Percentiles rank a stretch among this genome's conserved stretches.
Conservation (phyloP, 1,139 yeast species). For the Candida pseudoviswanathii region DNA sequence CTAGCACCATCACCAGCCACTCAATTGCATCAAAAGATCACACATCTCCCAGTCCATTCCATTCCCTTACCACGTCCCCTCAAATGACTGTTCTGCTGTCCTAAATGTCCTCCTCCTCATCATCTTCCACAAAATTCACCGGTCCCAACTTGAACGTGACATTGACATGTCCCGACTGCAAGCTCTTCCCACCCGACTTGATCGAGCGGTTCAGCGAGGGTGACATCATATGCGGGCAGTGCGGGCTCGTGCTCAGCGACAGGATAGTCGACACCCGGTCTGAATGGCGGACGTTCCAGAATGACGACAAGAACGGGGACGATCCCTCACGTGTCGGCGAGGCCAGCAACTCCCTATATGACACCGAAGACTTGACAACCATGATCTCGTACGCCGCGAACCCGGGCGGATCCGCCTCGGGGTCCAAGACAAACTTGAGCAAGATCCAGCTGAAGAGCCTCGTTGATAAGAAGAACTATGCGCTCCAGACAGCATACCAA, state of each 20-base stretch:
- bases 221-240: slow-evolving; percentile 93
- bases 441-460: slow-evolving; percentile 84
- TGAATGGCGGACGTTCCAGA: slow-evolving; percentile 97
- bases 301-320: slow-evolving; percentile 96
- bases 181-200: slow-evolving; percentile 90
- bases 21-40: too few species aligned
- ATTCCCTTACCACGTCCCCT: not conserved
- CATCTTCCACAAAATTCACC: slow-evolving; percentile 24
- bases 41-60: too few species aligned
- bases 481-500: slow-evolving; percentile 83
- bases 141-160: slow-evolving; percentile 85
- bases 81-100: not conserved
- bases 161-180: slow-evolving; percentile 92
- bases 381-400: slow-evolving; percentile 84
- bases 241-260: slow-evolving; percentile 91
- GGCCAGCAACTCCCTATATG: slow-evolving; percentile 91
- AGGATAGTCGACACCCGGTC: slow-evolving; percentile 92
- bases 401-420: slow-evolving; percentile 50
- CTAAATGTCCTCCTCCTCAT: slow-evolving; percentile 3
- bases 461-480: slow-evolving; percentile 84
- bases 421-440: slow-evolving; percentile 74
- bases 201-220: slow-evolving; percentile 96
- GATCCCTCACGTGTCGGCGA: slow-evolving; percentile 99
- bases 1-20: too few species aligned
- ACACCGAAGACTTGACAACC: slow-evolving; percentile 88